Evolutionary conservation across 768 basidiomycete genomes (phyloP).

Genomic region (Paxillus rubicundulus): DNA sequence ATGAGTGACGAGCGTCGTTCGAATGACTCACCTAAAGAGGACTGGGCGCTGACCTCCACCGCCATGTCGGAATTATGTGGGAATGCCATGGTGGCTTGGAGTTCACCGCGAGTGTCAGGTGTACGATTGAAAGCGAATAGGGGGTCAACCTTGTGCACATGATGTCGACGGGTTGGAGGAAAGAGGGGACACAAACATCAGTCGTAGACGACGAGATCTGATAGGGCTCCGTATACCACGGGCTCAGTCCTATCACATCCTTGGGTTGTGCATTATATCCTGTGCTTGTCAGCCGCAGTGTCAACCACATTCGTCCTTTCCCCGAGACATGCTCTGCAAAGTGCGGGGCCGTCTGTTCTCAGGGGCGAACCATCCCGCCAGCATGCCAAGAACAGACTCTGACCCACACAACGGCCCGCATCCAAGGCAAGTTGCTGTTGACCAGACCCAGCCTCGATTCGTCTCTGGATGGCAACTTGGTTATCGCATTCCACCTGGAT

Average conservation of each 20-base stretch:
- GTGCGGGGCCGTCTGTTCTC: too few species aligned
- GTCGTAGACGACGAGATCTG: not conserved
- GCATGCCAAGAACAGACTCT: not conserved
- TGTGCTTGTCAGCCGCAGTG: not conserved
- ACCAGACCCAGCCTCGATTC: constrained; percentile 1
- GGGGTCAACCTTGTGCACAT: too few species aligned
- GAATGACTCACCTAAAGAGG: not conserved
- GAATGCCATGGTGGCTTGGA: not conserved
- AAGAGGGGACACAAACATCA: too few species aligned
- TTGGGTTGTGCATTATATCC: not conserved
- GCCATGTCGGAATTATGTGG: not conserved
- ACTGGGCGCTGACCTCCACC: too few species aligned
- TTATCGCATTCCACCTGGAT: not conserved
- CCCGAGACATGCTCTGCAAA: not conserved
- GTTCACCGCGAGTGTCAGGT: not conserved
- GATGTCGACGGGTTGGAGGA: not conserved
- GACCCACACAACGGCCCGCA: not conserved
- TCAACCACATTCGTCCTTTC: not conserved
- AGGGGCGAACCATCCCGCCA: too few species aligned
- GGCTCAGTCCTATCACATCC: not conserved
- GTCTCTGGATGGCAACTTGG: not conserved
- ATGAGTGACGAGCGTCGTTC: not conserved
- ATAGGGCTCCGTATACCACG: not conserved
- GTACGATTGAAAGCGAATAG: not conserved
- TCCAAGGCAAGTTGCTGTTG: not conserved